Evolutionary conservation across 371 early-diverging fungal genomes (phyloP).

Genomic region (Furculomyces boomerangus): DNA sequence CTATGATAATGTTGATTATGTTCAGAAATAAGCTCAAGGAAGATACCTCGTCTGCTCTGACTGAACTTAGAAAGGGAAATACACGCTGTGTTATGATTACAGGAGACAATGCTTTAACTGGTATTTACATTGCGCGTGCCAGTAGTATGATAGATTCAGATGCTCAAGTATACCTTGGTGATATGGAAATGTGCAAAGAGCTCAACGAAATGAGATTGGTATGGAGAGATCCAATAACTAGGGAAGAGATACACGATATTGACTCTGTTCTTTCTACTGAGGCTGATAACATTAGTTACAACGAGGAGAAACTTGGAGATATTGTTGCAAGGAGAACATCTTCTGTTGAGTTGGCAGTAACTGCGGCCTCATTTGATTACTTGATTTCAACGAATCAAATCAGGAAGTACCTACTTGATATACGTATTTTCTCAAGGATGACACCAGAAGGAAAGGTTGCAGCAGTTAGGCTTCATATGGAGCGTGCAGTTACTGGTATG

Average conservation of each 20-base stretch:
- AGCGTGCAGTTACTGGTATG: slow-evolving; percentile 45
- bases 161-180: slow-evolving; percentile 32
- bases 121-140: slow-evolving; percentile 59
- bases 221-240: slow-evolving; percentile 34
- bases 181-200: slow-evolving; percentile 7
- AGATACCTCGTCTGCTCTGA: slow-evolving; percentile 44
- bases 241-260: slow-evolving; percentile 16
- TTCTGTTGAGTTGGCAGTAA: slow-evolving; percentile 39
- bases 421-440: slow-evolving; percentile 60
- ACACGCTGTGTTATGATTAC: slow-evolving; percentile 74
- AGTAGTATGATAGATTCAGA: slow-evolving; percentile 43
- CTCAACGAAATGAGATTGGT: slow-evolving; percentile 9
- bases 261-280: slow-evolving; percentile 30
- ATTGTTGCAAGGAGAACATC: slow-evolving; percentile 3
- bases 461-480: slow-evolving; percentile 43
- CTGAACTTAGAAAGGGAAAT: slow-evolving; percentile 46
- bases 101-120: slow-evolving; percentile 81
- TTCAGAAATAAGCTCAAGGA: slow-evolving; percentile 66
- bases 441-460: slow-evolving; percentile 46
- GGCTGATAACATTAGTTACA: slow-evolving; percentile 25
- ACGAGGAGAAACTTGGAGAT: slow-evolving; percentile 6
- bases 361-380: slow-evolving; percentile 44
- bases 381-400: slow-evolving; percentile 22
- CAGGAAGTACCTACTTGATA: slow-evolving; percentile 26
- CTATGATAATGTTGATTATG: slow-evolving; percentile 44